Conservation (phyloP, 2,329 filamentous ascomycete genomes). For the Talaromyces sp. region DNA sequence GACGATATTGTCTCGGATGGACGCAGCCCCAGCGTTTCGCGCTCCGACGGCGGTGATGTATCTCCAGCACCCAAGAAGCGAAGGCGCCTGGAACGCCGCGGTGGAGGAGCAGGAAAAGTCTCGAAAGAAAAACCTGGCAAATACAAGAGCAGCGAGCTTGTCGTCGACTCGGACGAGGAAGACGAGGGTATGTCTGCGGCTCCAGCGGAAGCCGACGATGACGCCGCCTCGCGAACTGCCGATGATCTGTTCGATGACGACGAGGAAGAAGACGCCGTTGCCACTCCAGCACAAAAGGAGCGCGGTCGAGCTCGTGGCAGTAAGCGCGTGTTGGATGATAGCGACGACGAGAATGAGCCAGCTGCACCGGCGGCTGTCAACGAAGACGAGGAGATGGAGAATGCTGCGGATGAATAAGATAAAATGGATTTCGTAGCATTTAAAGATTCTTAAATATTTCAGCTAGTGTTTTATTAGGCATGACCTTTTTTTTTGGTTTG, state of each 20-base stretch:
- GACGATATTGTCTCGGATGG: conserved; percentile 20
- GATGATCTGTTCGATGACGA: conserved; percentile 34
- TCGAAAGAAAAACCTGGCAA: conserved; percentile 54
- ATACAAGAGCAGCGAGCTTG: conserved; percentile 80
- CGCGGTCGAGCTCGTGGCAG: conserved; percentile 5
- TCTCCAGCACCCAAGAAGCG: conserved; percentile 50
- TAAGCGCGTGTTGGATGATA: conserved; percentile 13
- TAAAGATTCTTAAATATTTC: not conserved
- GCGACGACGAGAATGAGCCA: conserved; percentile 17
- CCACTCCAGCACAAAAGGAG: not conserved
- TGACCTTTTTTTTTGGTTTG: not conserved
- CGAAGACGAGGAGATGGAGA: conserved; percentile 17
- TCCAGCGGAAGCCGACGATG: conserved; percentile 17
- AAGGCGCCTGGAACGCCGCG: conserved; percentile 54
- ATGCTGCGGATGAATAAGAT: conserved; percentile 8
- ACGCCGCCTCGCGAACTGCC: conserved; percentile 21
- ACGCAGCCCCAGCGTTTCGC: conserved; percentile 24
- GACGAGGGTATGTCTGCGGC: conserved; percentile 38
- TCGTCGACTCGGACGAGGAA: conserved; percentile 65
- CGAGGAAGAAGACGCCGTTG: conserved; percentile 3
- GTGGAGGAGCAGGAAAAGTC: conserved; percentile 51
- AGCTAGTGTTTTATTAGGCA: not conserved
- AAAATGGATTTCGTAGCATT: not conserved
- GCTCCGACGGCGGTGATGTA: conserved; percentile 29
- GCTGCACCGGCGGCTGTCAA: conserved; percentile 14